A percentile compares a stretch with the other conserved stretches of the same genome.
phyloP scores from a whole-genome alignment of 176 grass and related monocot genomes.

The Ananas comosus region DNA sequence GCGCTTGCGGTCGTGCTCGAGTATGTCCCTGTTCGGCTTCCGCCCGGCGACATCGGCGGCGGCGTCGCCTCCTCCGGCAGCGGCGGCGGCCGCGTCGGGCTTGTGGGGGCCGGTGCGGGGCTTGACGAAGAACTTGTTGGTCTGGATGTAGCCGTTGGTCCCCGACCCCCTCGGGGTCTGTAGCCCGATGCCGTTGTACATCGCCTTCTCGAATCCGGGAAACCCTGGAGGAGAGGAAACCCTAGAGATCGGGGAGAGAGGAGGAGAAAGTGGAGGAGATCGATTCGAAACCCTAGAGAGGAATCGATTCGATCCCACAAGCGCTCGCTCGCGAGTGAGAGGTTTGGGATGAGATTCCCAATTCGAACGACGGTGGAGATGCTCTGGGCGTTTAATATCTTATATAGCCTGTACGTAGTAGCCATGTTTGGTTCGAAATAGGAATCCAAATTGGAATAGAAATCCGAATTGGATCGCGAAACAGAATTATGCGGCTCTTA shows the following conservation, averaged over 20 bases:
- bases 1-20: slow-evolving; percentile 86
- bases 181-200: slow-evolving; percentile 97
- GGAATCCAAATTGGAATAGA: too few species aligned
- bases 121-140: slow-evolving; percentile 84
- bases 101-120: slow-evolving; percentile 22
- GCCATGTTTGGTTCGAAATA: too few species aligned
- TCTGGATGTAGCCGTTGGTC: slow-evolving; percentile 84
- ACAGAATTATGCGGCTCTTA: too few species aligned
- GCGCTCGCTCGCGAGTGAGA: too few species aligned
- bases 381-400: too few species aligned
- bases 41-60: slow-evolving; percentile 26
- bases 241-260: background rate
- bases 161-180: slow-evolving; percentile 84
- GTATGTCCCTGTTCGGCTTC: slow-evolving; percentile 88
- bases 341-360: too few species aligned
- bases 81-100: background rate
- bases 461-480: too few species aligned
- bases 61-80: background rate
- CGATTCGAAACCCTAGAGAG: too few species aligned
- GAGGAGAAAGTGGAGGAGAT: too few species aligned
- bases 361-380: too few species aligned
- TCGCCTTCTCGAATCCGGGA: slow-evolving; percentile 14
- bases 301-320: too few species aligned
- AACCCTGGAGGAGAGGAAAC: slow-evolving; percentile 4
- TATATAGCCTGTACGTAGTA: too few species aligned